Percentiles rank a stretch among this genome's conserved stretches.
Conservation (phyloP, 106 monocot genomes). For the Triglochin maritima region DNA sequence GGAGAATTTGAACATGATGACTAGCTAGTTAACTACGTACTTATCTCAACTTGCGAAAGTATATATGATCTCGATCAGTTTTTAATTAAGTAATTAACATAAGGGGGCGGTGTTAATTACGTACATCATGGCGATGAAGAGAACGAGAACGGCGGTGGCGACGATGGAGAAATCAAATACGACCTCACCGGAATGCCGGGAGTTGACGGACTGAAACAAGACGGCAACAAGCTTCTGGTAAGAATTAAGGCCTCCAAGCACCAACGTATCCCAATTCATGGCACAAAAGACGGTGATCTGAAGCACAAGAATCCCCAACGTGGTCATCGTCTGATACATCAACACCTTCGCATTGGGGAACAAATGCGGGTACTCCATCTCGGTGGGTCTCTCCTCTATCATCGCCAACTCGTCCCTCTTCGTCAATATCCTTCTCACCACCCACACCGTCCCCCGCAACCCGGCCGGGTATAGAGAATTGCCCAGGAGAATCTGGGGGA, state of each 20-base stretch:
- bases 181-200: conserved; percentile 48
- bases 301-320: conserved; percentile 7
- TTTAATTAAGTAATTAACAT: too few species aligned
- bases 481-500: conserved; percentile 13
- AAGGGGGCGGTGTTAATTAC: too few species aligned
- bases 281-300: conserved; percentile 34
- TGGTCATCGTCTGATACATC: conserved; percentile 18
- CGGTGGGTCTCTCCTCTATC: conserved; percentile 1
- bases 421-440: conserved; percentile 16
- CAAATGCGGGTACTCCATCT: conserved; percentile 18
- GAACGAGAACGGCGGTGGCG: conserved; percentile 38
- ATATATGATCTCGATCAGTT: too few species aligned
- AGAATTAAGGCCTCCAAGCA: conserved; percentile 21
- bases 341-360: conserved; percentile 3
- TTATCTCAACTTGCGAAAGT: too few species aligned
- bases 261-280: conserved; percentile 49
- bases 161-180: conserved; percentile 41
- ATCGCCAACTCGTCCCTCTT: conserved; percentile 9
- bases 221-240: conserved; percentile 45
- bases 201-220: conserved; percentile 39
- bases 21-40: too few species aligned
- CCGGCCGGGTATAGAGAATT: conserved; percentile 25
- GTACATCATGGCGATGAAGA: conserved; percentile 60
- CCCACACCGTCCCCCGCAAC: conserved; percentile 16
- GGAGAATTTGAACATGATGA: too few species aligned